Percentiles rank a stretch among this genome's conserved stretches.
Evolutionary conservation across 1,139 yeast genomes (phyloP).

Genomic region (Yamadazyma kanchanaburiensis): DNA sequence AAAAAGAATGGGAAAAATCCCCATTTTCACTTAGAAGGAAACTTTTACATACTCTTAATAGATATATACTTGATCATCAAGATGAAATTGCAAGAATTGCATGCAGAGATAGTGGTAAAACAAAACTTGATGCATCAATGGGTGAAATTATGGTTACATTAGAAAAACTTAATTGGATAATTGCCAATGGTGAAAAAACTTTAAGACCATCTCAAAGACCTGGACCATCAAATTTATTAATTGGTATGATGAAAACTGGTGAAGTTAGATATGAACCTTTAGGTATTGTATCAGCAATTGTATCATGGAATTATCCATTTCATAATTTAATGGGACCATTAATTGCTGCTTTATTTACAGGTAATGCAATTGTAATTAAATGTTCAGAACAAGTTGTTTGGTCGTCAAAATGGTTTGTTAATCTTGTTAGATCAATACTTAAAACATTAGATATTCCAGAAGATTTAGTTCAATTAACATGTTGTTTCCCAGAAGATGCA

Average conservation of each 20-base stretch:
- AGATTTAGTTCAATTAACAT: slow-evolving; percentile 77
- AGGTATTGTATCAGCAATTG: slow-evolving; percentile 84
- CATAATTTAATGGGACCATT: slow-evolving; percentile 92
- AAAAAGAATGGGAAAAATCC: slow-evolving; percentile 54
- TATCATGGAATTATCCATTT: slow-evolving; percentile 96
- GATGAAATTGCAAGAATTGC: slow-evolving; percentile 87
- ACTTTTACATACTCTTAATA: slow-evolving; percentile 66
- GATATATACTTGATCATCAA: slow-evolving; percentile 76
- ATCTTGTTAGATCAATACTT: slow-evolving; percentile 67
- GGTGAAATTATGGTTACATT: slow-evolving; percentile 93
- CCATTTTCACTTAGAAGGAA: slow-evolving; percentile 61
- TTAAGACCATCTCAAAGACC: slow-evolving; percentile 74
- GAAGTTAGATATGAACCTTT: slow-evolving; percentile 92
- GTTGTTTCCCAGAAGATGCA: slow-evolving; percentile 80
- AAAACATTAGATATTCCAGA: slow-evolving; percentile 73
- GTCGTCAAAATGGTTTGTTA: slow-evolving; percentile 80
- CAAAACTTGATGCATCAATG: slow-evolving; percentile 92
- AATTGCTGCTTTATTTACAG: slow-evolving; percentile 82
- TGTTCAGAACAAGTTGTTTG: slow-evolving; percentile 95
- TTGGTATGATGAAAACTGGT: slow-evolving; percentile 76
- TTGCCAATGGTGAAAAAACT: slow-evolving; percentile 74
- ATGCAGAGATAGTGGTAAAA: slow-evolving; percentile 94
- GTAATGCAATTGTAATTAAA: slow-evolving; percentile 86
- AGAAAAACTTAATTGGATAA: slow-evolving; percentile 88
- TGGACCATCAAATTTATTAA: slow-evolving; percentile 77